Conservation (phyloP, 805 yeast species). For the Yarrowia deformans region DNA sequence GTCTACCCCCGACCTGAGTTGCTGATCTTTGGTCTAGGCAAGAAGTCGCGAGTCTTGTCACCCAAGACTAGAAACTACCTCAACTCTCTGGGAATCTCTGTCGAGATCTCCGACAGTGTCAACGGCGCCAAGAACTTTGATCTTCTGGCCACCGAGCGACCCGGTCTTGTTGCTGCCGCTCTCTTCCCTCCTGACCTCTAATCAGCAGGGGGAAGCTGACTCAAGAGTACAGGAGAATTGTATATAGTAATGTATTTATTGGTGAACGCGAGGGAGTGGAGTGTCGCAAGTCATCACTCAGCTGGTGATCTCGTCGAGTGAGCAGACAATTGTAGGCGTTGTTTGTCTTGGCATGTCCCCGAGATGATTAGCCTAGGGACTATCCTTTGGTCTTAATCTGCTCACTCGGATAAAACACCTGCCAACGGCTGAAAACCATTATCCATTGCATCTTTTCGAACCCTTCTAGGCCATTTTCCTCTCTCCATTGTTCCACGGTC, state of each 20-base stretch:
- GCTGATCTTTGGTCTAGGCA: slow-evolving; percentile 74
- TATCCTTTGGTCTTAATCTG: no score
- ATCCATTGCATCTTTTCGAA: no score
- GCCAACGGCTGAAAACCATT: no score
- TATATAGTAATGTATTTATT: slow-evolving; percentile 37
- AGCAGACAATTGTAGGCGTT: no score
- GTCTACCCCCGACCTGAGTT: slow-evolving; percentile 81
- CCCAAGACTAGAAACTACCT: slow-evolving; percentile 61
- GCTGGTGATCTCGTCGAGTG: no score
- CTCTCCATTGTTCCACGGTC: neutral
- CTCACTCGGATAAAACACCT: no score
- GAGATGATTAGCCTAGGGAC: no score
- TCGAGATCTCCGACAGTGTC: slow-evolving; percentile 70
- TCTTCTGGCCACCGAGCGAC: slow-evolving; percentile 79
- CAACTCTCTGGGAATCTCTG: slow-evolving; percentile 67
- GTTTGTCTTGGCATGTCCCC: no score
- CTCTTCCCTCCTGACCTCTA: slow-evolving; percentile 69
- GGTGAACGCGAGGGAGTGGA: neutral
- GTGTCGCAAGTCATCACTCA: no score
- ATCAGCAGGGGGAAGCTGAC: slow-evolving; percentile 43
- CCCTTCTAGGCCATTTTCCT: no score
- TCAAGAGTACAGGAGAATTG: neutral
- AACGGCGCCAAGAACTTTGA: slow-evolving; percentile 75
- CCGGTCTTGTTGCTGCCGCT: slow-evolving; percentile 73
- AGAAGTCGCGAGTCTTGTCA: slow-evolving; percentile 65